Base-by-base conservation (phyloP, 208 protist species). In the Trypanosoma mega region DNA sequence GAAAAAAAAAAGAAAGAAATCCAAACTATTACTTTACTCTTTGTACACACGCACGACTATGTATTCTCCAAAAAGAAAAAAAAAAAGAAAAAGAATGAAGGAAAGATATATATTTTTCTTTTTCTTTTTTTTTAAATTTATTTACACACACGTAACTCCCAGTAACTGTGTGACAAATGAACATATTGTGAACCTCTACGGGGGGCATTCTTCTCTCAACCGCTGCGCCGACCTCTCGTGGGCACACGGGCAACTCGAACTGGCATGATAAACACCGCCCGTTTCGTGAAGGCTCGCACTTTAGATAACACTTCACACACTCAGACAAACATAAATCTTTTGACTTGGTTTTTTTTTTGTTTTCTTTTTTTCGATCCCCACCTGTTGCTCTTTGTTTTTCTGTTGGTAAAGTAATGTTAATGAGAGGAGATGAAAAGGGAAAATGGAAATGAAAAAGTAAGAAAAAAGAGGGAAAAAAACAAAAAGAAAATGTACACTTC, bases 171-270 rank as follows among this genome's bases (percentile, higher is more conserved):
- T 56, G n/a, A n/a, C n/a, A 56, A 56, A 20, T 18, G 20, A 50
- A 36, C 18, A 41, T 55, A 26, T 12, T 31, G n/a, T 54, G 50
- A 45, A 64, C 51, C 64, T 71, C 55, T 63, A 59, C 53, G 64
- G 64, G 63, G 64, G 64, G 64, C 64, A 71, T 71, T 71, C 50
- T 49, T 57, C 29, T 53, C 64, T 71, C 31, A 44, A 31, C 64
- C 41, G 12, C 37, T 36, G 41, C 45, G 31, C 36, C 31, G 33
- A 52, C 44, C 23, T 57, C 50, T 41, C 29, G 47, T 52, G 37
- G 57, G 39, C 51, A 64, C 43, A 49, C 56, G 27, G 64, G 56
- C 64, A 71, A 51, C 55, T 71, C 56, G 64, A 71, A 71, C 64
- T 63, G 64, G 64, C 64, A 20, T 50, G 44, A 59, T 57, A 58